Evolutionary conservation across 768 basidiomycete genomes (phyloP).

Genomic region (Boletus patriciae): DNA sequence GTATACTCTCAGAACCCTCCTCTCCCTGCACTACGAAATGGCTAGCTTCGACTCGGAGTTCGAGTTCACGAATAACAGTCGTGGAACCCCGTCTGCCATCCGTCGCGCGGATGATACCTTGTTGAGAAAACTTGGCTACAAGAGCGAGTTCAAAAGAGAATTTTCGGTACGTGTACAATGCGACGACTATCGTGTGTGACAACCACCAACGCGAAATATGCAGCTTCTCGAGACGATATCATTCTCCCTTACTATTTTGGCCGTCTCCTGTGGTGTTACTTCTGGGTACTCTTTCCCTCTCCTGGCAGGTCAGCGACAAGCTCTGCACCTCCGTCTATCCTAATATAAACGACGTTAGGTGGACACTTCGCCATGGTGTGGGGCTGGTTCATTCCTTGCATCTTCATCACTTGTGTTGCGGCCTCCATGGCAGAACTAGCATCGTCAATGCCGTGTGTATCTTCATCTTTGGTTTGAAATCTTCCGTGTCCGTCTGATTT

Average conservation of each 20-base stretch:
- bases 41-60: background rate
- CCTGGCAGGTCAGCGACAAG: conserved; percentile 10
- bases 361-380: conserved; percentile 27
- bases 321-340: background rate
- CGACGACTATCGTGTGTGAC: background rate
- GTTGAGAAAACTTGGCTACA: conserved; percentile 26
- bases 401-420: conserved; percentile 12
- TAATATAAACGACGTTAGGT: background rate
- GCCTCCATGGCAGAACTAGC: conserved; percentile 13
- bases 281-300: conserved; percentile 5
- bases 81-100: conserved; percentile 3
- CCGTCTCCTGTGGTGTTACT: conserved; percentile 23
- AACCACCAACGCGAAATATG: background rate
- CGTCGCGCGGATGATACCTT: conserved; percentile 20
- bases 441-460: conserved; percentile 8
- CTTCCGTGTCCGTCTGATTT: background rate
- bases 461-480: background rate
- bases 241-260: conserved; percentile 25
- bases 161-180: conserved; percentile 19
- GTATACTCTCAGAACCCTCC: background rate
- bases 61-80: conserved; percentile 3
- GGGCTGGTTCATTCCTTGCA: conserved; percentile 17
- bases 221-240: conserved; percentile 26
- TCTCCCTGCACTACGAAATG: conserved; percentile 8
- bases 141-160: conserved; percentile 28